phyloP scores from a whole-genome alignment of 305 asterid genomes.

The Solanum chacoense region DNA sequence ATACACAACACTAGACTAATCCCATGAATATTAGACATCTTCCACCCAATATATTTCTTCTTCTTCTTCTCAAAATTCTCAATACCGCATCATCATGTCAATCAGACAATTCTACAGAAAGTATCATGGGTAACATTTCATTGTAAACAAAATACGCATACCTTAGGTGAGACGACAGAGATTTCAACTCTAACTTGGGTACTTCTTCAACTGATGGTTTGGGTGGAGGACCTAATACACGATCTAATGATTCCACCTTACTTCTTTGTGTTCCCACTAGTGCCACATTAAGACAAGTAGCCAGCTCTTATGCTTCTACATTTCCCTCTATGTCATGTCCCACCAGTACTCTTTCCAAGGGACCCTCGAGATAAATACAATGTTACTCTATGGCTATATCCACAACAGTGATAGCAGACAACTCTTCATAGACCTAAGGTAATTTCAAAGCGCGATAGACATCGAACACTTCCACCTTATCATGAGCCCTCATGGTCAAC shows the following conservation, averaged over 20 bases:
- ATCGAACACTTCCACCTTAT: not conserved
- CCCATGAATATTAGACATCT: not conserved
- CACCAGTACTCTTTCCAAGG: not conserved
- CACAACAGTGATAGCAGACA: not conserved
- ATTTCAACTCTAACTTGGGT: not conserved
- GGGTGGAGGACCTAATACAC: not conserved
- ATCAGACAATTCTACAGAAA: no score
- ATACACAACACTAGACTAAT: not conserved
- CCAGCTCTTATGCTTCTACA: not conserved
- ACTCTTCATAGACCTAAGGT: not conserved
- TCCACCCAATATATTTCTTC: not conserved
- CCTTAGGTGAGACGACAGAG: not conserved
- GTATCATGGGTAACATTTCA: not conserved
- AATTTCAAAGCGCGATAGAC: not conserved
- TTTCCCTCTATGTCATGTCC: not conserved
- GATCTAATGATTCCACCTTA: not conserved
- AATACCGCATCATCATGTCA: not conserved
- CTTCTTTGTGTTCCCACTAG: not conserved
- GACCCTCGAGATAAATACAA: not conserved
- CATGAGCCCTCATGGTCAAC: not conserved
- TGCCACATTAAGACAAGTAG: not conserved
- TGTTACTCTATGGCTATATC: no score
- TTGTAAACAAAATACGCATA: not conserved
- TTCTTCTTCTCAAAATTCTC: not conserved
- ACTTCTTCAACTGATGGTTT: not conserved